Evolutionary conservation across 208 protist genomes (phyloP), one percentile per base, ranked within the genome.

Genomic region (Crithidia thermophila): DNA sequence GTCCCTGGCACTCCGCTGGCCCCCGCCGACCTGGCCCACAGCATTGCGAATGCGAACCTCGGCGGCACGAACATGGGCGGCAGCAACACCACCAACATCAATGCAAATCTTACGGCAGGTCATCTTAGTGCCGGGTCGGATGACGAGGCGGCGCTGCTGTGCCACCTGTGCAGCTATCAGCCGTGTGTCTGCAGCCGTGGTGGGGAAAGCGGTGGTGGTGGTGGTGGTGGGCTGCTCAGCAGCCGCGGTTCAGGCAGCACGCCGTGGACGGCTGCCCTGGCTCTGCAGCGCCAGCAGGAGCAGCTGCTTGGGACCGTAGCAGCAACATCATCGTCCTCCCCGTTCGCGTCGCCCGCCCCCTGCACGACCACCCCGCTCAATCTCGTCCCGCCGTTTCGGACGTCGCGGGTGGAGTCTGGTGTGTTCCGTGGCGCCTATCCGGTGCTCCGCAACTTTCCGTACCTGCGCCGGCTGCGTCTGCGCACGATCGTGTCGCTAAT

Each of bases 391-490:
- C 91, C 91, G 7, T 77, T 89, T 18, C 85, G 91, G 28, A 93
- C 87, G 39, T 82, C 81, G 2, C 36, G 61, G n/a, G 91, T 96
- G 34, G 87, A 96, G 72, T 70, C 79, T 13, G 88, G 86, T 10
- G 67, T 96, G 46, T 94, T 85, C 71, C 83, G 91, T 27, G 88
- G 91, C 21, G 91, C 80, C n/a, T 94, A 96, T 72, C 91, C 91
- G 21, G 79, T 82, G 5, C 72, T 96, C 30, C 86, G 88, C 21
- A 94, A 96, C 65, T 94, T 93, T 33, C 75, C 79, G 0, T 93
- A 91, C 58, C 59, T 96, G 8, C 58, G 78, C 28, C 61, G 43
- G 7, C 75, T 87, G 21, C 47, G 68, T 6, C 51, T 94, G n/a
- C 74, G 78, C 25, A 90, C 84, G 33, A 90, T 96, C 50, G 62